Evolutionary conservation across 2,329 filamentous ascomycete genomes (phyloP), one percentile per base, ranked within the genome.

Genomic region (Colletotrichum cuscutae): DNA sequence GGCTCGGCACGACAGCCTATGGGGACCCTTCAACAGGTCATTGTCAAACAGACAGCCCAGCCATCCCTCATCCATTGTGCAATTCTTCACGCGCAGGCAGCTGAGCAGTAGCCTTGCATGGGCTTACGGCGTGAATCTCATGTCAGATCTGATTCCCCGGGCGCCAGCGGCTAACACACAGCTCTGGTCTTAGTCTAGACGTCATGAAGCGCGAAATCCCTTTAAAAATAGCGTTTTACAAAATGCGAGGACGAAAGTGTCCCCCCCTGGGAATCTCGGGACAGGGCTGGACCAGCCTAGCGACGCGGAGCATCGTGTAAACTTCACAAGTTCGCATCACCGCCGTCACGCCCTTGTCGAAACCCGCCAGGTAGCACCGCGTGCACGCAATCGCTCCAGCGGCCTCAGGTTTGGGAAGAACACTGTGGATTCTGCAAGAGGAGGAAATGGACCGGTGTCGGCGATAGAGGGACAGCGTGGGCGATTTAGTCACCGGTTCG

Each of bases 81-180:
- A 65, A 19, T 64, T 70, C 46, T 72, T 70, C 70, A 72, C 60
- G 53, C 57, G 60, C 46, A 65, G 66, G 66, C 60, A 72, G 49
- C 54, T 30, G 32, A 42, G 60, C 49, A 49, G 28, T 61, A 70
- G 70, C 66, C 70, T 72, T 65, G 66, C 70, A 70, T 70, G 70
- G 56, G 66, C 57, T 11, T 57, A 56, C 32, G n/a, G 65, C 56
- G 66, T 65, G 70, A 70, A 72, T 72, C 65, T 65, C 70, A 70
- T 70, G 66, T 65, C 46, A 61, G 67, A 67, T 72, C 6, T 58
- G 54, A 59, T 24, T 57, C 53, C 60, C 59, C 15, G 6, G 19
- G 42, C 15, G 15, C 30, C 52, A 9, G 26, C 59, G 32, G 63
- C 63, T 68, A 30, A 68, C 54, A 26, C 30, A 11, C 26, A 6